Conservation (phyloP, 2,329 filamentous ascomycete species). For the Colletotrichum destructivum region DNA sequence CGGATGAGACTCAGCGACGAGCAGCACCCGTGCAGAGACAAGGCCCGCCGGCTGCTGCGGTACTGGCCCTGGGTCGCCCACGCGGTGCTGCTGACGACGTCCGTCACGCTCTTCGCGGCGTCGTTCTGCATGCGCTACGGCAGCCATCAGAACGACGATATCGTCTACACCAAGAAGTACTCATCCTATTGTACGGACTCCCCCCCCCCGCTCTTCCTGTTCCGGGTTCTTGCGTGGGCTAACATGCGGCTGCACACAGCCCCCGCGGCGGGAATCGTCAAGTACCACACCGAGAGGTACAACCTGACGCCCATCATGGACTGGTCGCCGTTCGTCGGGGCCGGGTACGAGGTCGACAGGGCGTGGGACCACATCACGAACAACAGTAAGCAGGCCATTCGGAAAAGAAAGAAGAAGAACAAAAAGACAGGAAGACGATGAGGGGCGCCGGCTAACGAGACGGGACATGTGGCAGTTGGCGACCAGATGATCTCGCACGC, state of each 20-base stretch:
- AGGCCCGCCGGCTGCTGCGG: slow-evolving; percentile 45
- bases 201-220: background rate
- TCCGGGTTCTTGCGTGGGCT: background rate
- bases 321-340: slow-evolving; percentile 67
- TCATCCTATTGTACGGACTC: slow-evolving; percentile 60
- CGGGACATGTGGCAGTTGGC: slow-evolving; percentile 59
- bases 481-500: slow-evolving; percentile 72
- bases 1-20: slow-evolving; percentile 45
- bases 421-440: background rate
- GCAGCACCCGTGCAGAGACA: slow-evolving; percentile 43
- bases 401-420: background rate
- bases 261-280: slow-evolving; percentile 61
- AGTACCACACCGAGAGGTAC: slow-evolving; percentile 66
- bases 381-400: slow-evolving; percentile 48
- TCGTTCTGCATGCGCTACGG: slow-evolving; percentile 57
- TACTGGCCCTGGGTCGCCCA: slow-evolving; percentile 60
- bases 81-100: slow-evolving; percentile 56
- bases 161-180: slow-evolving; percentile 55
- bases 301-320: slow-evolving; percentile 63
- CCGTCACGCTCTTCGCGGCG: slow-evolving; percentile 57
- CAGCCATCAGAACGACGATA: slow-evolving; percentile 52
- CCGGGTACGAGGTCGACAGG: slow-evolving; percentile 69
- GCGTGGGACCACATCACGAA: slow-evolving; percentile 71
- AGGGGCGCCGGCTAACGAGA: slow-evolving; percentile 41
- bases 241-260: slow-evolving; percentile 51